Base-by-base conservation (phyloP, 106 monocot species). In the Gastrodia elata region DNA sequence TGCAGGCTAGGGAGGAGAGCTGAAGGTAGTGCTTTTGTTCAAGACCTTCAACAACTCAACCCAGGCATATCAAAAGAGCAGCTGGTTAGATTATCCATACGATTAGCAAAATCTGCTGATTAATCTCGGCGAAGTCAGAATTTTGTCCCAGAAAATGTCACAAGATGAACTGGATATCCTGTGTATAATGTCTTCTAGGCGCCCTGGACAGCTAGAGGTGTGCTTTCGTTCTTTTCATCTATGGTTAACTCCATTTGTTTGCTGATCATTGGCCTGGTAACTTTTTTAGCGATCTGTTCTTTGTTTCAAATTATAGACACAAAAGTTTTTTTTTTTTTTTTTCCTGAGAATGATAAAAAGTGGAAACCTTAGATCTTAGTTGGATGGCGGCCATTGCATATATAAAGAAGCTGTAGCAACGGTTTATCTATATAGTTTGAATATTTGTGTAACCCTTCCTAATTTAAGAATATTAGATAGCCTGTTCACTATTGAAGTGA, bases 11-110 rank as follows among this genome's bases (percentile, higher is more conserved):
- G 85, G 5, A 76, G 85, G 64, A 80, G 72, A 71, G 87, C 82
- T 39, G 98, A 91, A 75, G 98, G 93, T 9, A 68, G 52, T 9
- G 39, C 61, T 35, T 91, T 98, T 69, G 68, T 98, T 49, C 76
- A 73, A 9, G 81, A 79, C 39, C 84, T 98, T 41, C 70, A 65
- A 39, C 78, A 89, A 67, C 73, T 93, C 59, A 73, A 89, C 79
- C 85, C 88, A 58, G 71, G 77, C 38, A 81, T 88, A 72, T 77
- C 83, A 6, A 83, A 85, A 65, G 78, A 85, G 36, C 81, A 80
- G 52, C 58, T 61, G 22, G 11, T 42, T 32, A 85, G 80, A 25
- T 75, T 93, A 64, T 78, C 80, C 3, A 76, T 84, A 71, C 75
- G 88, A 42, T 73, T 93, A 28, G 80, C 65, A 57, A 82, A 78